Conservation (phyloP, 331 rosid genomes). For the Malus hybrid region DNA sequence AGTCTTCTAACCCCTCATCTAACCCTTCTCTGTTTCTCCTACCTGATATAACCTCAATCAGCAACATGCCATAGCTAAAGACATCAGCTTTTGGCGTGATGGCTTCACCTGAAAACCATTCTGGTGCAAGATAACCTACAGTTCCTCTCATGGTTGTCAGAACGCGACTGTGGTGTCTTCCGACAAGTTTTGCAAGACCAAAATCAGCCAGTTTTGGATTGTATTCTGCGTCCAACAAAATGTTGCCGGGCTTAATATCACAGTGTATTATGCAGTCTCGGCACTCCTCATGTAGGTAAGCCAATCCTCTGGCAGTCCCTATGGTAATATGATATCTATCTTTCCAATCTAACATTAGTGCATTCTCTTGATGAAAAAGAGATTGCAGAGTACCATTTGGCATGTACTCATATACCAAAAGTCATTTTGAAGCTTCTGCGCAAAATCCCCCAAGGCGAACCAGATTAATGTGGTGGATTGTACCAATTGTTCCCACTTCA, state of each 20-base stretch:
- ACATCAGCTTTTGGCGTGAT: constrained; percentile 33
- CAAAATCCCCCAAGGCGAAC: constrained; percentile 28
- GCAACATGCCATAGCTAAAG: constrained; percentile 24
- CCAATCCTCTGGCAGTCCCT: constrained; percentile 29
- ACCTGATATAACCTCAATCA: constrained; percentile 27
- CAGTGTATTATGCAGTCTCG: constrained; percentile 31
- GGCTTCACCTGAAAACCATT: constrained; percentile 33
- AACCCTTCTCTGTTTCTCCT: constrained; percentile 16
- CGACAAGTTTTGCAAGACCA: constrained; percentile 20
- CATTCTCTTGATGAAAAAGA: constrained; percentile 6
- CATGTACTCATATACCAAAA: constrained; percentile 1
- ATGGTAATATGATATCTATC: constrained; percentile 20
- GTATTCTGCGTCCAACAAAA: constrained; percentile 22
- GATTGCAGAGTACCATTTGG: constrained; percentile 28
- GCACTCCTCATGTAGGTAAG: constrained; percentile 30
- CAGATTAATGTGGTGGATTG: constrained; percentile 25
- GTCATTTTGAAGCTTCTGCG: constrained; percentile 5
- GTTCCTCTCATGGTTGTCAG: constrained; percentile 30
- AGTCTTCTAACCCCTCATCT: constrained; percentile 11
- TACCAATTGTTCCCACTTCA: constrained; percentile 23
- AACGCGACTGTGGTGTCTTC: constrained; percentile 19
- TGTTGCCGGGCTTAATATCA: constrained; percentile 35
- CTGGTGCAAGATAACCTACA: constrained; percentile 36
- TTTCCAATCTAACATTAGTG: constrained; percentile 18
- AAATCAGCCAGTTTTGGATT: constrained; percentile 31